A percentile compares a stretch with the other conserved stretches of the same genome.
phyloP scores from a whole-genome alignment of 139 green algal genomes.

The Diplosphaera chodatii region DNA sequence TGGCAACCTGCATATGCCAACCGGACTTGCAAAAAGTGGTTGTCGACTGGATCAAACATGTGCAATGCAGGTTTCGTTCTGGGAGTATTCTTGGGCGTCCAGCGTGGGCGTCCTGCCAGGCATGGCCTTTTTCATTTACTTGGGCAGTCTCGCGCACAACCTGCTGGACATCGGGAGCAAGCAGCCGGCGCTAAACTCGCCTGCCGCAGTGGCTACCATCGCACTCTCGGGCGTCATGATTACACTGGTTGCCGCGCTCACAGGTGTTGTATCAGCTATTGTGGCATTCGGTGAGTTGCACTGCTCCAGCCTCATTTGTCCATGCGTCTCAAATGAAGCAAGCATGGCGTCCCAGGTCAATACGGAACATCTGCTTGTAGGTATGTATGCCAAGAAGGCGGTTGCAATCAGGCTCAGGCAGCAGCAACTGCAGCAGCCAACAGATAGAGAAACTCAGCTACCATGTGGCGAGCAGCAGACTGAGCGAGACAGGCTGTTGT shows the following conservation, averaged over 20 bases:
- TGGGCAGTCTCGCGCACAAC: background rate
- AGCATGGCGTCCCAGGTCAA: too few relatives aligned
- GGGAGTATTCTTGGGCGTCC: background rate
- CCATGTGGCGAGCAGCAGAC: background rate
- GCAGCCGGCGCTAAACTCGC: background rate
- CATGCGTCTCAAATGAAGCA: too few relatives aligned
- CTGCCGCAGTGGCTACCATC: background rate
- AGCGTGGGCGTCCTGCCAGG: background rate
- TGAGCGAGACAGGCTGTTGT: background rate
- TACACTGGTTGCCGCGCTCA: background rate
- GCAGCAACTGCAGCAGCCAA: background rate
- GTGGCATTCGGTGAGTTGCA: too few relatives aligned
- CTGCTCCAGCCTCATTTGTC: too few relatives aligned
- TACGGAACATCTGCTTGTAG: too few relatives aligned
- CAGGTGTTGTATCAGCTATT: too few relatives aligned
- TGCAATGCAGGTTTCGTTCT: background rate
- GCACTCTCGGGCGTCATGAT: background rate
- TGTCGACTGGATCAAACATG: too few relatives aligned
- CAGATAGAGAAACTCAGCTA: background rate
- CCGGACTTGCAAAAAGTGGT: too few relatives aligned
- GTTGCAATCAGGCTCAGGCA: background rate
- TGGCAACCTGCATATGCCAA: too few relatives aligned
- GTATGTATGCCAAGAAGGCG: background rate
- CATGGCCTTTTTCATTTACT: background rate
- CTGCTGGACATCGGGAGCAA: background rate